These are phyloP conservation scores for Mucor circinelloides DNA, from an alignment of 371 early-diverging fungal genomes.

Conservation along the genomic window DNA sequence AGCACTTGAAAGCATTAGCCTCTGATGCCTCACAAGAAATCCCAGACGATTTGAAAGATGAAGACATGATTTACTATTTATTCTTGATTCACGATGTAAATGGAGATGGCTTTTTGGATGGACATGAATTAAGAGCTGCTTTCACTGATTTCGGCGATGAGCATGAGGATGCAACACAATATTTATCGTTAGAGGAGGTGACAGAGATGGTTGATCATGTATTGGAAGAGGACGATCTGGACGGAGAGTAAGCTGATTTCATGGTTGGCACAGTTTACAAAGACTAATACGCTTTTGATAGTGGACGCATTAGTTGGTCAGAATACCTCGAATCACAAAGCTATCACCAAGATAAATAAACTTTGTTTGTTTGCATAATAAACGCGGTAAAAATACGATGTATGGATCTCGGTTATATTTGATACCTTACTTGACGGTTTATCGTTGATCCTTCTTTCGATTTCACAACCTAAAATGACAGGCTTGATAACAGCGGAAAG, in stretches of 20 bases:
- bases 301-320: conserved; percentile 74
- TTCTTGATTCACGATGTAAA: conserved; percentile 66
- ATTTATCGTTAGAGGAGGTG: conserved; percentile 37
- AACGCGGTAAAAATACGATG: neutral
- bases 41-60: conserved; percentile 32
- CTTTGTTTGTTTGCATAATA: neutral
- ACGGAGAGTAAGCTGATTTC: conserved; percentile 50
- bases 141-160: conserved; percentile 49
- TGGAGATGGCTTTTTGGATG: conserved; percentile 68
- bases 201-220: conserved; percentile 65
- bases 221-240: conserved; percentile 62
- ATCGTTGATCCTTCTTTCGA: neutral
- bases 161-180: conserved; percentile 27
- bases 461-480: neutral
- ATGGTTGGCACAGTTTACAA: neutral
- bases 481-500: conserved; percentile 28
- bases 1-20: conserved; percentile 27
- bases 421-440: neutral
- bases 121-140: conserved; percentile 68
- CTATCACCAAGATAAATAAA: conserved; percentile 49
- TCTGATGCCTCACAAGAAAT: conserved; percentile 9
- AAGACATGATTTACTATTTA: conserved; percentile 55
- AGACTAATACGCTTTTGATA: conserved; percentile 10
- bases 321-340: conserved; percentile 72
- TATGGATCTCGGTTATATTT: neutral